A percentile compares a stretch with the other conserved stretches of the same genome.
These are phyloP conservation scores for Aspergillus fijiensis DNA, from an alignment of 2,329 filamentous ascomycete species.

Conservation along the genomic window DNA sequence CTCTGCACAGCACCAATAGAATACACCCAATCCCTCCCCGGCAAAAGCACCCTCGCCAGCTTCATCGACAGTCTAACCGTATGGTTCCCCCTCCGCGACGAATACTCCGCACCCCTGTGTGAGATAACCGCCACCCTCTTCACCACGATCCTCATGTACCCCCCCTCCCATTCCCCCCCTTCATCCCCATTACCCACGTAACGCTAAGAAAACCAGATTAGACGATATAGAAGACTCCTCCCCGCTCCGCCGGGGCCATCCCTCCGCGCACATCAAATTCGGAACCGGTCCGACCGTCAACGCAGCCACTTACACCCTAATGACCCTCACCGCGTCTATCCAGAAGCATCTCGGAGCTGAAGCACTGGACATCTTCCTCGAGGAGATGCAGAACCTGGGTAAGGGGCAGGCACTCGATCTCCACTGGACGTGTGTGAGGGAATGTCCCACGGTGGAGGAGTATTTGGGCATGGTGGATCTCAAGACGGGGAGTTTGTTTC, in stretches of 20 bases:
- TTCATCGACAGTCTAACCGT: conserved; percentile 1
- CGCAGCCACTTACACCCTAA: conserved; percentile 41
- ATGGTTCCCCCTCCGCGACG: conserved; percentile 5
- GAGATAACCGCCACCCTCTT: conserved; percentile 6
- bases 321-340: too few species aligned
- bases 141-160: conserved; percentile 9
- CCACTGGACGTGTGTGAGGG: conserved; percentile 18
- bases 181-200: conserved; percentile 16
- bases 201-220: background rate
- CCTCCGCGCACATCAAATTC: conserved; percentile 46
- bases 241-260: conserved; percentile 42
- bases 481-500: conserved; percentile 27
- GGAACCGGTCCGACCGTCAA: conserved; percentile 49
- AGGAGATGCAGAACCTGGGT: conserved; percentile 14
- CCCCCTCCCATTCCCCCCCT: background rate
- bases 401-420: conserved; percentile 24
- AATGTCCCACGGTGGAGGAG: conserved; percentile 22
- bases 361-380: background rate
- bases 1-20: background rate
- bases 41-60: conserved; percentile 12
- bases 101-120: background rate
- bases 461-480: conserved; percentile 31
- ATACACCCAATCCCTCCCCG: conserved; percentile 10
- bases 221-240: conserved; percentile 50
- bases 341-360: background rate